Evolutionary conservation across 2,329 filamentous ascomycete genomes (phyloP), one percentile per base, ranked within the genome.

Genomic region (Colletotrichum agaves): DNA sequence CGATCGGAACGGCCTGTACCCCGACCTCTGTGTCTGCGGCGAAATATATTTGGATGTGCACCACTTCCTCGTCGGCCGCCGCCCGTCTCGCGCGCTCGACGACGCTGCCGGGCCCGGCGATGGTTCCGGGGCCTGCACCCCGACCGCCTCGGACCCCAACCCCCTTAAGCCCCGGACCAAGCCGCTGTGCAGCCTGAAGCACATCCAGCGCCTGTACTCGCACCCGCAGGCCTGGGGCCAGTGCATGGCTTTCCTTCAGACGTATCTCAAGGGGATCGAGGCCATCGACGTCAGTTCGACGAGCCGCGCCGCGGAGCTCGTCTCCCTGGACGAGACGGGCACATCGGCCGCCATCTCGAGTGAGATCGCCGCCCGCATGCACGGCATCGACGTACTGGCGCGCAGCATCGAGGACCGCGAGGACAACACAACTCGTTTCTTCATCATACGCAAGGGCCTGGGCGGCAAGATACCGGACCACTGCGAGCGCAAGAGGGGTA

Each of bases 211-310:
- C 74, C 80, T 99, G 44, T 97, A 97, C 82, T 96, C 93, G 23
- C 96, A 99, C 79, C 94, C 95, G 10, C 96, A 99, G 80, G 96
- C 94, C 31, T 97, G 96, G 84, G 94, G 94, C 27, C 96, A 99
- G 81, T 98, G 94, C 79, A 89, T 90, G 49, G 79, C 76, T 8
- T 97, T 97, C 79, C 86, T 98, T 27, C 83, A 85, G 8, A 82
- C 84, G 31, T 83, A 92, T 73, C 87, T 97, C 69, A 90, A 89
- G 72, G 88, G 88, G 49, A 84, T 91, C n/a, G 93, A 97, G 80
- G 86, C 90, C 59, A 87, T 95, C 67, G 94, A 98, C 76, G 91
- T 93, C 47, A 91, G 90, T 69, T 96, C 92, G 31, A 99, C 96
- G 5, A 94, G 91, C 72, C 90, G 89, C 71, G 96, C 93, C 0